Evolutionary conservation across 2,329 filamentous ascomycete species (phyloP), one percentile per base, ranked within the genome.

Genomic region (Chrysoporthe puriensis): DNA sequence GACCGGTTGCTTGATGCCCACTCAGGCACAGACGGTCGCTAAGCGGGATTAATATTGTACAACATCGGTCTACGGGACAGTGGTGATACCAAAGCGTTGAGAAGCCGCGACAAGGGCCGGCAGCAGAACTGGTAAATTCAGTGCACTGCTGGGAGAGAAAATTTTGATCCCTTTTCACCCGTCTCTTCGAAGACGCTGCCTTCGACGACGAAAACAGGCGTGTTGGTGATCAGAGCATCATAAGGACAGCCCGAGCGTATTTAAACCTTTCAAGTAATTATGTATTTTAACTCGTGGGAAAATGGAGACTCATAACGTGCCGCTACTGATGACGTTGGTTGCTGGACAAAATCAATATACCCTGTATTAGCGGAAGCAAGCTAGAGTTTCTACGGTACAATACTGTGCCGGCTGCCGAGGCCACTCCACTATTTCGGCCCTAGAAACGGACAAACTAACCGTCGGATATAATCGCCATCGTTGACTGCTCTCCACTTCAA

Each of bases 271-370:
- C 16, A 62, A 26, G 52, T 34, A 18, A 65, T 66, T 44, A 50
- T 63, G 54, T 57, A 52, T 63, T 73, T 57, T 73, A 64, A 77
- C 76, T 77, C 75, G 76, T 76, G 75, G 59, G 75, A 73, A 72
- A 71, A 69, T 52, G 52, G 44, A 62, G 62, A 58, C 62, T 44
- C 13, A 62, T 26, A 67, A 66, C 61, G 54, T 61, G 61, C 44
- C 56, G 34, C 56, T 69, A 66, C 46, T 65, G 48, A 21, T 44
- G n/a, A 40, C 21, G 58, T 34, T 50, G 48, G 57, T 16, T 50
- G 64, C 59, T 63, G 63, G 58, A 66, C 13, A 9, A 54, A 62
- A 67, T 62, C 59, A 58, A n/a, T 32, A 3, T 14, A 58, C 21
- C 48, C 21, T 9, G 52, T 36, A 26, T 26, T 2, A 21, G 34